Evolutionary conservation across 2,329 filamentous ascomycete genomes (phyloP), one percentile per base, ranked within the genome.

Genomic region (Claviceps arundinis): DNA sequence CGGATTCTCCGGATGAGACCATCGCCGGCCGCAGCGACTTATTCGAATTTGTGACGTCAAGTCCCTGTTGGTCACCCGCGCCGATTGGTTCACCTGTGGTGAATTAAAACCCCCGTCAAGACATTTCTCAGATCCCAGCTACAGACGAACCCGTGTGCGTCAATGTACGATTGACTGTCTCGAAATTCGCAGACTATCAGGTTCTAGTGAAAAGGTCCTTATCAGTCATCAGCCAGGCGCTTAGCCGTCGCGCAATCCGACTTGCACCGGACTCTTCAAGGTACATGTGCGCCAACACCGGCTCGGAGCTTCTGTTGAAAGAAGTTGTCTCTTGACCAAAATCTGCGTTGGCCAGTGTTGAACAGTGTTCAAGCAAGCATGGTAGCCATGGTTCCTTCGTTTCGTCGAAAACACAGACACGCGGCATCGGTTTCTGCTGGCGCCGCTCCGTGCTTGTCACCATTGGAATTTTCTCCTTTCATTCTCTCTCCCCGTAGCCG

Each of bases 401-500:
- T 7, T 5, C 24, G 37, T 13, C 17, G 42, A 16, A 38, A 22
- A 37, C 19, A 30, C 34, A 24, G 42, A 47, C 45, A 46, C 26
- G 42, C 43, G 45, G 47, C 47, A 37, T 45, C 53, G 37, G 50
- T 50, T 19, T 8, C n/a, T 2, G 26, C 51, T 53, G 48, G 46
- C 24, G 48, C 37, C 51, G 48, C 19, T 42, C 40, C 51, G 5
- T 37, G 22, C 9, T 24, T 53, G 13, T 45, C 50, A 13, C 54
- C 49, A 37, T 30, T 54, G 44, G 34, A 24, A n/a, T 50, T 50
- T 14, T n/a, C 48, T 47, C 45, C 56, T 14, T 47, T 52, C n/a
- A 16, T 22, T 17, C 34, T 37, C 37, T 48, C 52, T 53, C 50
- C 45, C 24, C 55, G 46, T n/a, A 54, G 44, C 11, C 56, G 46